Conservation (phyloP, 495 filamentous ascomycete genomes). For the Penicillium nucicola region DNA sequence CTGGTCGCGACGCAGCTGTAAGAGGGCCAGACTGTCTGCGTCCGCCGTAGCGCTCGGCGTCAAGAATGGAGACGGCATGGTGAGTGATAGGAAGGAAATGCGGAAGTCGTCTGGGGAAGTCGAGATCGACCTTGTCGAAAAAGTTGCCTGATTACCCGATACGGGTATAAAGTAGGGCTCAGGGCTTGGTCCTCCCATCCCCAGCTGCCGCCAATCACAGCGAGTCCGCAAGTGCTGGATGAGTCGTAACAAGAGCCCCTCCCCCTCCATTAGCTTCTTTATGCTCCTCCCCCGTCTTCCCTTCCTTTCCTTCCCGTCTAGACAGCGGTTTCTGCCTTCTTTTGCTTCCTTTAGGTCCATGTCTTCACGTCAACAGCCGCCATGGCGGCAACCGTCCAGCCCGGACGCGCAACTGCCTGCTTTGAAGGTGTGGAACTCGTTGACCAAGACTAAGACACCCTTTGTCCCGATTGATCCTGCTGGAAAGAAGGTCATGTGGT, state of each 20-base stretch:
- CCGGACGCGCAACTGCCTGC: conserved; percentile 35
- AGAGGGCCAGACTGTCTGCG: conserved; percentile 62
- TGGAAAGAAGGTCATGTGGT: conserved; percentile 76
- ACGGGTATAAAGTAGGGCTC: conserved; percentile 28
- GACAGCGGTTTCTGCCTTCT: conserved; percentile 11
- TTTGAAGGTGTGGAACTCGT: conserved; percentile 65
- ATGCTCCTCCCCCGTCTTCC: conserved; percentile 26
- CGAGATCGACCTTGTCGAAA: conserved; percentile 14
- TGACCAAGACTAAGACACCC: conserved; percentile 67
- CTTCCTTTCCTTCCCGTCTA: conserved; percentile 15
- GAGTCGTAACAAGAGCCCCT: conserved; percentile 21
- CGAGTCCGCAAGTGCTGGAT: conserved; percentile 5
- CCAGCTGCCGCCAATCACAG: conserved; percentile 14
- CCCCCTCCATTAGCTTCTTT: conserved; percentile 21
- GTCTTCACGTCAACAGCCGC: conserved; percentile 46
- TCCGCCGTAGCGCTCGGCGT: conserved; percentile 56
- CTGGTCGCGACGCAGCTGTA: conserved; percentile 82
- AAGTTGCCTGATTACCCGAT: conserved; percentile 17
- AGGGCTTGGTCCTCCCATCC: conserved; percentile 24
- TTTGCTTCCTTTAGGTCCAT: conserved; percentile 15
- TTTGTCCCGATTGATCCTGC: conserved; percentile 71
- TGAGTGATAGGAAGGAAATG: background rate
- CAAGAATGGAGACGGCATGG: conserved; percentile 67
- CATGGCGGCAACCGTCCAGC: conserved; percentile 43
- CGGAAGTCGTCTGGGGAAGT: background rate